These are phyloP conservation scores for Penicillium sp. DNA, from an alignment of 2,329 filamentous ascomycete genomes.

Conservation along the genomic window DNA sequence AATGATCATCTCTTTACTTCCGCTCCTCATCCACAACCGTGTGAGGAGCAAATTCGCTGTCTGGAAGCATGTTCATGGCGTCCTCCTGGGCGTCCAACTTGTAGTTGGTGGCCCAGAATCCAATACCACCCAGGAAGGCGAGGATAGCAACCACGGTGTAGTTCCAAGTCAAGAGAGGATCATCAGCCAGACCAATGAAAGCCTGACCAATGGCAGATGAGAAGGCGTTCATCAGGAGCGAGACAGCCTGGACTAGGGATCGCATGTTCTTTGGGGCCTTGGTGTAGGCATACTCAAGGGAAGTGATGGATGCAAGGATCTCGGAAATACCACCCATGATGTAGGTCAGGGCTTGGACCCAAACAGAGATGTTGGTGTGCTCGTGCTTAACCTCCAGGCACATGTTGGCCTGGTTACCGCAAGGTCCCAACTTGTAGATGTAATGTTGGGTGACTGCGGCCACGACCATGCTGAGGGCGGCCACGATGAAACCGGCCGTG, in stretches of 20 bases:
- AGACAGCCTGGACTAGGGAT: slow-evolving; percentile 68
- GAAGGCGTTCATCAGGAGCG: slow-evolving; percentile 70
- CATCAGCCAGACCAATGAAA: slow-evolving; percentile 59
- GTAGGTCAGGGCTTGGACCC: slow-evolving; percentile 52
- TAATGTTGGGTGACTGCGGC: slow-evolving; percentile 52
- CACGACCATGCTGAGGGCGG: slow-evolving; percentile 50
- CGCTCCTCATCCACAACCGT: slow-evolving; percentile 17
- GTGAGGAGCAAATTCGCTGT: slow-evolving; percentile 20
- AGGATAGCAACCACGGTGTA: slow-evolving; percentile 65
- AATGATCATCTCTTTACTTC: not conserved
- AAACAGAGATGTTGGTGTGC: slow-evolving; percentile 64
- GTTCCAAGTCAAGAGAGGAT: slow-evolving; percentile 71
- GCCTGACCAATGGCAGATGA: slow-evolving; percentile 70
- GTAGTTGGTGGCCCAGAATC: slow-evolving; percentile 69
- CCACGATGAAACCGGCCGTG: slow-evolving; percentile 51
- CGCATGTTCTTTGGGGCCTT: slow-evolving; percentile 80
- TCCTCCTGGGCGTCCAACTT: slow-evolving; percentile 69
- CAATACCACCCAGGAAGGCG: slow-evolving; percentile 60
- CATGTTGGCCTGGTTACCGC: slow-evolving; percentile 55
- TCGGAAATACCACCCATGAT: slow-evolving; percentile 58
- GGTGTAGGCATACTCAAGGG: slow-evolving; percentile 73
- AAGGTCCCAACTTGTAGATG: slow-evolving; percentile 62
- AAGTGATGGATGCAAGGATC: slow-evolving; percentile 60
- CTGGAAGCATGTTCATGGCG: slow-evolving; percentile 55
- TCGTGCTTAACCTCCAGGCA: slow-evolving; percentile 48